Base-by-base conservation (phyloP, 441 rosid genomes). In the Pelargonium cotyledonis region DNA sequence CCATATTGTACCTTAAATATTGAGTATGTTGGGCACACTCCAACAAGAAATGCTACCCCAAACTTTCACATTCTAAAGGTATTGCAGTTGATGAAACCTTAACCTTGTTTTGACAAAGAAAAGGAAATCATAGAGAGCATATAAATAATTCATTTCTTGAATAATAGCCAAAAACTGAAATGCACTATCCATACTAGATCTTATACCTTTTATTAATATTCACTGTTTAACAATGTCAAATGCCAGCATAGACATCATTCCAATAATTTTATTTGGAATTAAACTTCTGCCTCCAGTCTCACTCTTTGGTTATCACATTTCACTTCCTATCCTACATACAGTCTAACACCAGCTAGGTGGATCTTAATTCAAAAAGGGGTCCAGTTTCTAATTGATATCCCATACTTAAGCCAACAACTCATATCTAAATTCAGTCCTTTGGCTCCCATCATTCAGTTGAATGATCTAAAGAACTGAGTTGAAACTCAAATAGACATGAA, bases 61-160 rank as follows among this genome's bases (percentile, higher is more conserved):
- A 12, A 47, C n/a, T 57, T 69, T 65, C 62, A 19, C 21, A 14
- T 0, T 23, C n/a, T 66, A 65, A 72, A 72, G 60, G 44, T 26
- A 35, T 14, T 11, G 26, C 3, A 44, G 23, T 65, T 55, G 8
- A 65, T 71, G 6, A 15, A 55, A 66, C 44, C 18, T 8, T 43
- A 41, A 44, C n/a, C 11, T 10, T 47, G n/a, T 12, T 47, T 47
- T 10, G n/a, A 47, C 3, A 10, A 11, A 47, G 53, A 47, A 1
- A 10, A 43, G 10, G 47, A 7, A 7, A 12, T 47, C n/a, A 10
- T 16, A 12, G 14, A 12, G 53, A 3, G 15, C n/a, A 47, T 2
- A 10, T 31, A 47, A 47, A 47, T 47, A n/a, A 47, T 12, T 47
- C 53, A 12, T 47, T 47, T 47, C 15, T 47, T 47, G 1, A 2